Conservation (phyloP, 2,329 filamentous ascomycete species). For the Colletotrichum gloeosporioides region DNA sequence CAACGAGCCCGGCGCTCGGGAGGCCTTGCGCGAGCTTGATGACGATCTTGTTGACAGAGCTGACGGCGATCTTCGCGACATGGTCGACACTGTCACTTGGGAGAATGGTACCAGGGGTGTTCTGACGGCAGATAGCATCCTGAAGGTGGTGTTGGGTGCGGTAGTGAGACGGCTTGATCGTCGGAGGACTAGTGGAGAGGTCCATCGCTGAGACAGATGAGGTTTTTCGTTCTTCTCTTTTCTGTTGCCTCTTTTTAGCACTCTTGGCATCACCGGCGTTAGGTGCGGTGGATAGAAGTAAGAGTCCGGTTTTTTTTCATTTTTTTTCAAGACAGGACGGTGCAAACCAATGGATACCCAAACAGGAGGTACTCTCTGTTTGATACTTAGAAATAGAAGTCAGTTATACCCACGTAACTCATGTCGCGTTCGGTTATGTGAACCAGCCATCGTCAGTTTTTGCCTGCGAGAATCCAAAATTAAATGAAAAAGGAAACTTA, state of each 20-base stretch:
- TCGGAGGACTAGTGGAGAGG: constrained; percentile 21
- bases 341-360: not conserved
- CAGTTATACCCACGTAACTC: not conserved
- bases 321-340: not conserved
- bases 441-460: not conserved
- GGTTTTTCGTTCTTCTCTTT: not conserved
- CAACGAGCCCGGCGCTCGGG: constrained; percentile 67
- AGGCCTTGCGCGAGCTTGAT: constrained; percentile 75
- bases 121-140: constrained; percentile 72
- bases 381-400: not conserved
- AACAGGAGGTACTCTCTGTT: not conserved
- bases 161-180: constrained; percentile 61
- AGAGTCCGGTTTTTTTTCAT: not conserved
- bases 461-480: not conserved
- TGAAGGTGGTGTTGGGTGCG: constrained; percentile 83
- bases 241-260: not conserved
- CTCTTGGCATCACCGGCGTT: not conserved
- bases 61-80: constrained; percentile 72
- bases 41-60: constrained; percentile 68
- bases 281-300: not conserved
- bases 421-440: not conserved
- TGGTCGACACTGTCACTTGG: constrained; percentile 90
- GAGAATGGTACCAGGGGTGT: constrained; percentile 41
- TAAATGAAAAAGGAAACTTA: too few relatives aligned
- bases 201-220: not conserved